phyloP scores from a whole-genome alignment of 2,329 filamentous ascomycete genomes.

The Elsinoe ampelina region DNA sequence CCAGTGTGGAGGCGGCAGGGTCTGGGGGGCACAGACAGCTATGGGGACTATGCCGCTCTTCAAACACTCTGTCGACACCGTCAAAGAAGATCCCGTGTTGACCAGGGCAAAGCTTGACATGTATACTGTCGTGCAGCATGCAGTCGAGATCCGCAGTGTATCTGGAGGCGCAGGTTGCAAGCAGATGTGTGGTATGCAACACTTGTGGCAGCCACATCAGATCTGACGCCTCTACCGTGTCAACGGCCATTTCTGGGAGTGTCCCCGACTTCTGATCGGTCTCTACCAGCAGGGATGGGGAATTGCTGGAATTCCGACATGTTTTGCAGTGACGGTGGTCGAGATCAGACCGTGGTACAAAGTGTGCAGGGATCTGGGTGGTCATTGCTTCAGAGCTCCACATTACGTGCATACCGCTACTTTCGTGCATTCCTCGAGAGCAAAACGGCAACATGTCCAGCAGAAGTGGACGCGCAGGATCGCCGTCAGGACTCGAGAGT shows the following conservation, averaged over 20 bases:
- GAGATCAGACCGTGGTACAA: background rate
- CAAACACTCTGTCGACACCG: background rate
- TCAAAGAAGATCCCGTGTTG: background rate
- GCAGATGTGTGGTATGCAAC: background rate
- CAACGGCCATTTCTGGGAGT: background rate
- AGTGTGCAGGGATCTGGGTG: background rate
- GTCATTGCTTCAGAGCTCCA: constrained; percentile 1
- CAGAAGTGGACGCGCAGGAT: background rate
- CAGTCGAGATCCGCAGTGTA: background rate
- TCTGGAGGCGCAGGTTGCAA: background rate
- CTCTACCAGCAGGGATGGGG: background rate
- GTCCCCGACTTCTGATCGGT: background rate
- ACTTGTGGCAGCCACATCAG: background rate
- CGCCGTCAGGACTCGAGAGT: background rate
- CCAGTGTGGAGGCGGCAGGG: background rate
- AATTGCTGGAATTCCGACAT: background rate
- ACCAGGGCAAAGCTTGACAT: background rate
- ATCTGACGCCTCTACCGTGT: background rate
- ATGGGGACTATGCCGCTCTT: background rate
- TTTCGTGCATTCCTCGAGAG: background rate
- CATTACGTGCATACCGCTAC: constrained; percentile 8
- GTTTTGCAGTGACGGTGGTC: background rate
- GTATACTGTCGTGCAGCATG: background rate
- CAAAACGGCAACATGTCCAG: background rate
- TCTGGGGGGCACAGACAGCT: background rate